Evolutionary conservation across 106 monocot genomes (phyloP), one percentile per base, ranked within the genome.

Genomic region (Alisma plantagoaquatica): DNA sequence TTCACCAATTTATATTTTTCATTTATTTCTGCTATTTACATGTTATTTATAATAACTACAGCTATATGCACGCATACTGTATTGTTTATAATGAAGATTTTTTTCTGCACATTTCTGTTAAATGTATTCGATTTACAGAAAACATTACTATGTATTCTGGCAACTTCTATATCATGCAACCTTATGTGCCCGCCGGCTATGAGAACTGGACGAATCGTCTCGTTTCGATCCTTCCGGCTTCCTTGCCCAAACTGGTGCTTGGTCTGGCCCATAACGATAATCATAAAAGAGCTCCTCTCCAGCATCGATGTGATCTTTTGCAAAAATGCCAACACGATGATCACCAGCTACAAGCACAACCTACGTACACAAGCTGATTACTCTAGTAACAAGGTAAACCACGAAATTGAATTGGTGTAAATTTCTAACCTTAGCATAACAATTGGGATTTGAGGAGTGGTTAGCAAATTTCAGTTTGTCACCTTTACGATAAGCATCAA

Each of bases 401-500:
- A n/a, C n/a, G n/a, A 54, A 44, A 2, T 46, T 10, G 4, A 30
- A 10, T 44, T 60, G 24, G 43, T 16, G 10, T 5, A 31, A 2
- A 27, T 23, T 66, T n/a, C n/a, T n/a, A n/a, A 96, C 96, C 88
- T 96, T 96, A 3, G 96, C 96, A 67, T 96, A 96, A 52, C 89
- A 96, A 66, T 96, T 88, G 16, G 87, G 80, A 20, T 77, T 84
- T 29, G 74, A 88, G 14, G 96, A 96, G 81, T 96, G 96, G 63
- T 96, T 96, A 61, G 89, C 89, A 60, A 96, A 96, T 46, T 96
- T 96, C 33, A 96, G 68, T 59, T 96, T 89, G 71, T 89, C 89
- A 11, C 96, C 96, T 57, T 96, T 96, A 11, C 96, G 96, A 58
- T 89, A 96, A 50, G 96, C 96, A 79, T 96, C 96, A 57, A 96